phyloP scores from a whole-genome alignment of 805 yeast genomes.

The Yarrowia keelungensis region DNA sequence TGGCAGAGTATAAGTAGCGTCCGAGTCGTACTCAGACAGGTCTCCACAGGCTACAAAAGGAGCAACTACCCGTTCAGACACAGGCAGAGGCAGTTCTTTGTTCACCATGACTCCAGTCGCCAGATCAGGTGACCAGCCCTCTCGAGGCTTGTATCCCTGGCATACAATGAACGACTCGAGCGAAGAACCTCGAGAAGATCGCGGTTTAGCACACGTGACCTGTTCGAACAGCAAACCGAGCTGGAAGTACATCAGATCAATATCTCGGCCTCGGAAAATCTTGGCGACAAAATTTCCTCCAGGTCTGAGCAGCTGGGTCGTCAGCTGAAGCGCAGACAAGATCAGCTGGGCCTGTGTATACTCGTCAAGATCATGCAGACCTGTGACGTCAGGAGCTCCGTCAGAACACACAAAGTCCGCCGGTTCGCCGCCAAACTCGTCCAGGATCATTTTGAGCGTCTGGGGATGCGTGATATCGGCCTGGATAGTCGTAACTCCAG shows the following conservation, averaged over 20 bases:
- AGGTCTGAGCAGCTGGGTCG: constrained; percentile 84
- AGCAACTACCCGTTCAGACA: constrained; percentile 77
- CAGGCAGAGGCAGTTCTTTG: constrained; percentile 48
- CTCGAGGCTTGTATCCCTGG: constrained; percentile 81
- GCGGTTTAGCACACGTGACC: constrained; percentile 94
- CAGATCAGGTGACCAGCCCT: constrained; percentile 75
- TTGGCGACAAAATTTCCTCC: constrained; percentile 97
- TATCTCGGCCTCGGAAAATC: constrained; percentile 94
- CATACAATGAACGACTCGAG: constrained; percentile 94
- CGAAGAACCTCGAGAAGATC: constrained; percentile 94
- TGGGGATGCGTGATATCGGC: constrained; percentile 98
- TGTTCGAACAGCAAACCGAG: constrained; percentile 81
- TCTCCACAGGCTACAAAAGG: constrained; percentile 98
- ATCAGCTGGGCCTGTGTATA: constrained; percentile 95
- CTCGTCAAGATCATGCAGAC: constrained; percentile 94
- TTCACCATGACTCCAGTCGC: constrained; percentile 47
- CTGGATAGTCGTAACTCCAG: constrained; percentile 86
- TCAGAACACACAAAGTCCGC: constrained; percentile 97
- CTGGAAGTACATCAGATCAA: constrained; percentile 92
- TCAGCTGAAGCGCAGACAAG: constrained; percentile 86
- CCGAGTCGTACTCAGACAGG: constrained; percentile 84
- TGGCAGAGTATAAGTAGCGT: constrained; percentile 81
- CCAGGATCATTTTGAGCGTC: constrained; percentile 76
- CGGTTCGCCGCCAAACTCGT: constrained; percentile 85
- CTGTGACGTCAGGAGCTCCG: constrained; percentile 99